Base-by-base conservation (phyloP, 1,284 basidiomycete genomes). In the Trichosporon coremiiforme region DNA sequence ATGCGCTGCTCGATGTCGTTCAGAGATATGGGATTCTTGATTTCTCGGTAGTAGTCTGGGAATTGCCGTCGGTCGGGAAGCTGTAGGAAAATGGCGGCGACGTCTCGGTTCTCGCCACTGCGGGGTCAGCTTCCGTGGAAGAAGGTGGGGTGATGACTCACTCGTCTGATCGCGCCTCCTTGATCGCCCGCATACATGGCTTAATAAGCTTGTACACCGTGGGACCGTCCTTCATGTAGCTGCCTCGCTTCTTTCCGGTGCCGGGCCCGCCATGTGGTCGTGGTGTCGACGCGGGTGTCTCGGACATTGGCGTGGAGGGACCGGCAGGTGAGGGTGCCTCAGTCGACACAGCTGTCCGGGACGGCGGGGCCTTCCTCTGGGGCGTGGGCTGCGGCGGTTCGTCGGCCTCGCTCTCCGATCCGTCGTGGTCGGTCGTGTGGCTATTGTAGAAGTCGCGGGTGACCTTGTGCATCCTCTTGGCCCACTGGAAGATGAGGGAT, bases 21-120 rank as follows among this genome's bases (percentile, higher is more conserved):
- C 68, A 97, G 86, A 31, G 93, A 89, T 75, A 96, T 90, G 38
- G 95, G 95, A 62, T 87, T 87, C 81, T 90, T 90, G 80, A 96
- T 96, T 64, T 89, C 84, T 75, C 89, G 88, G 84, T 96, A 97
- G 84, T 98, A 98, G 85, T 96, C 94, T n/a, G 94, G 90, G 82
- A 95, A 94, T 71, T 87, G 86, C 69, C 88, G 87, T 80, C 89
- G 90, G 68, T 90, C 88, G 7, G 94, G 94, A 74, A 92, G 87
- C 70, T 87, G 87, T 78, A 91, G 83, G 83, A 97, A 98, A 76
- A 90, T 89, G 68, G 85, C 80, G 17, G 91, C 87, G 66, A 94
- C 86, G 64, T 86, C 83, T 69, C 90, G 87, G 69, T 89, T 90
- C 71, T 90, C 91, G 69, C 67, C 76, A 70, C 77, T 78, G 71